phyloP scores from a whole-genome alignment of 345 rosid species.

The Arabis hirsuta region DNA sequence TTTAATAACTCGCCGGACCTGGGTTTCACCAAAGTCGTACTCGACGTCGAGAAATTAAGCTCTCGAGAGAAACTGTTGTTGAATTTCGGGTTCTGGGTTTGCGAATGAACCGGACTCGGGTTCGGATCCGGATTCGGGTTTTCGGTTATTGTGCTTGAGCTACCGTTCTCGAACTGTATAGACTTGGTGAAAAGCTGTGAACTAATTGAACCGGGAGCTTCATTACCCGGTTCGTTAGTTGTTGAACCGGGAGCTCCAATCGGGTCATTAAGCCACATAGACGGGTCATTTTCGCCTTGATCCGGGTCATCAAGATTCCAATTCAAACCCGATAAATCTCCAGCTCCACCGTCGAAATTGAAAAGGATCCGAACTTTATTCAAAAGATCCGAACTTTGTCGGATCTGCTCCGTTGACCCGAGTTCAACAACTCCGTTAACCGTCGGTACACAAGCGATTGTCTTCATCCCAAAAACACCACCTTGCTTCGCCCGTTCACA shows the following conservation, averaged over 20 bases:
- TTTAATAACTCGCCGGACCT: conserved; percentile 78
- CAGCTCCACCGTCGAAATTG: conserved; percentile 54
- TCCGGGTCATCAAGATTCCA: conserved; percentile 61
- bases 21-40: conserved; percentile 60
- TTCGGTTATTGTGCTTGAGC: conserved; percentile 50
- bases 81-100: conserved; percentile 41
- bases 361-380: conserved; percentile 73
- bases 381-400: conserved; percentile 81
- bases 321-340: conserved; percentile 55
- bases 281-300: conserved; percentile 88
- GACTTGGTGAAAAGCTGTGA: conserved; percentile 48
- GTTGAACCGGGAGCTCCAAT: conserved; percentile 43
- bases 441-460: conserved; percentile 84
- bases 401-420: conserved; percentile 82
- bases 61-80: conserved; percentile 51
- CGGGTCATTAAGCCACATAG: conserved; percentile 83
- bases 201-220: conserved; percentile 24
- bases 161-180: conserved; percentile 46
- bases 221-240: conserved; percentile 25
- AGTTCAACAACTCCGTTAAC: conserved; percentile 90
- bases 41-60: conserved; percentile 73
- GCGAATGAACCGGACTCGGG: conserved; percentile 40
- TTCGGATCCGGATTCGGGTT: conserved; percentile 44
- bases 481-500: conserved; percentile 89
- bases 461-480: conserved; percentile 77